These are phyloP conservation scores for Neopestalotiopsis sp. DNA, from an alignment of 2,329 filamentous ascomycete species.

Conservation along the genomic window DNA sequence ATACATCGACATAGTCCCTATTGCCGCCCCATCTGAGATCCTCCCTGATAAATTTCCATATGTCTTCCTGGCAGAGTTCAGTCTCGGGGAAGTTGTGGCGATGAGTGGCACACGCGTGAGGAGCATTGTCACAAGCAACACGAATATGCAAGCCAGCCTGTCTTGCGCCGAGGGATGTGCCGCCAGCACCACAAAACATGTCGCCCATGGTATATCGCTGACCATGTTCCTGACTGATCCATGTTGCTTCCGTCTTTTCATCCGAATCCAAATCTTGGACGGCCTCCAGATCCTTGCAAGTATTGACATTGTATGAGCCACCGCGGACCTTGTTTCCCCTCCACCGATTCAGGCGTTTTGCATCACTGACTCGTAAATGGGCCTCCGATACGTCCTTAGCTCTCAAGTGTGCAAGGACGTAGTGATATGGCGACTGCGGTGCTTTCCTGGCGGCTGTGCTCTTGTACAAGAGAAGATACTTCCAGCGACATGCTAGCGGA, in stretches of 20 bases:
- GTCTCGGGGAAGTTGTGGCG: slow-evolving; percentile 60
- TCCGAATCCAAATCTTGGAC: slow-evolving; percentile 20
- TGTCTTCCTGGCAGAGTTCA: slow-evolving; percentile 52
- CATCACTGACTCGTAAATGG: slow-evolving; percentile 26
- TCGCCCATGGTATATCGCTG: slow-evolving; percentile 64
- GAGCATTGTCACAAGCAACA: slow-evolving; percentile 69
- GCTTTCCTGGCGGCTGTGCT: slow-evolving; percentile 30
- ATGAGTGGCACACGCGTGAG: slow-evolving; percentile 63
- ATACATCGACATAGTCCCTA: slow-evolving; percentile 59
- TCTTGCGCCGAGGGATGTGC: slow-evolving; percentile 60
- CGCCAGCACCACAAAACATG: slow-evolving; percentile 67
- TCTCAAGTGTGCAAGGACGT: slow-evolving; percentile 31
- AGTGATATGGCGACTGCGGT: slow-evolving; percentile 28
- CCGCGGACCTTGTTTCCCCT: slow-evolving; percentile 35
- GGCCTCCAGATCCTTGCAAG: slow-evolving; percentile 25
- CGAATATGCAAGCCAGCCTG: slow-evolving; percentile 59
- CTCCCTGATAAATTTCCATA: slow-evolving; percentile 54
- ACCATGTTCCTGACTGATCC: slow-evolving; percentile 29
- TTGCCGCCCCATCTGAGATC: slow-evolving; percentile 5
- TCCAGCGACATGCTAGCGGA: slow-evolving; percentile 43
- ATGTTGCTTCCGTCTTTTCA: background rate
- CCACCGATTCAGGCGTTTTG: slow-evolving; percentile 23
- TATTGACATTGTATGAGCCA: slow-evolving; percentile 27
- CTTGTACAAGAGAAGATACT: slow-evolving; percentile 34
- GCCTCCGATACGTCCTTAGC: slow-evolving; percentile 29